phyloP scores from a whole-genome alignment of 2,329 filamentous ascomycete species.

The Nemania diffusa region DNA sequence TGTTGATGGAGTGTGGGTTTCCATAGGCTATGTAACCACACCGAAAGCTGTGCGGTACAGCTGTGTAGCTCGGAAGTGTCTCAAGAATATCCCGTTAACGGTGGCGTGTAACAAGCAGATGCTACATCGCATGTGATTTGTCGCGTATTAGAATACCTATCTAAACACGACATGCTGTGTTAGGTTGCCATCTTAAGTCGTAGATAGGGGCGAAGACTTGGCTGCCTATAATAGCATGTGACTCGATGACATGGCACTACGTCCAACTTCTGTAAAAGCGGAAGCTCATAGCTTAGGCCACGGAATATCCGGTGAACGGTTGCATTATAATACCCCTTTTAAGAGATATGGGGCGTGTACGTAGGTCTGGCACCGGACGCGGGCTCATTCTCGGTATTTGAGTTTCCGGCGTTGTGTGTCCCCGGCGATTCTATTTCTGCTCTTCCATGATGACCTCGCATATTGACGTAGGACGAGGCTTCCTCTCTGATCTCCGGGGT shows the following conservation, averaged over 20 bases:
- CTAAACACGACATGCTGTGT: neutral
- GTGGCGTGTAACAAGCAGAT: neutral
- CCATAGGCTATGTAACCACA: neutral
- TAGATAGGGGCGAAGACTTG: neutral
- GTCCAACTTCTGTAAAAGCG: neutral
- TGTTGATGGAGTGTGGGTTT: neutral
- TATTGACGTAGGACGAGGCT: neutral
- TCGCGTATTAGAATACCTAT: neutral
- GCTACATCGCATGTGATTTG: neutral
- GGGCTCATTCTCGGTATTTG: neutral
- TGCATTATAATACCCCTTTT: neutral
- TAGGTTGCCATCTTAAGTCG: neutral
- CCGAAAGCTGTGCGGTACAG: neutral
- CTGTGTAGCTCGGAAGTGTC: neutral
- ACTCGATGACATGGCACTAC: neutral
- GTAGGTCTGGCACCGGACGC: neutral
- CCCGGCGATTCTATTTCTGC: neutral
- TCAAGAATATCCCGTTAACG: neutral
- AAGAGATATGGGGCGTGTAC: neutral
- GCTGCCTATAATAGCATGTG: neutral
- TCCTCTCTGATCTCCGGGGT: neutral
- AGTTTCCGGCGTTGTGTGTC: neutral
- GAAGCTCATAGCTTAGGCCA: neutral
- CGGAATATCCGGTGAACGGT: neutral
- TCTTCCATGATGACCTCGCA: neutral